These are phyloP conservation scores for Fusarium gaditjirri DNA, from an alignment of 2,329 filamentous ascomycete species.

Conservation along the genomic window DNA sequence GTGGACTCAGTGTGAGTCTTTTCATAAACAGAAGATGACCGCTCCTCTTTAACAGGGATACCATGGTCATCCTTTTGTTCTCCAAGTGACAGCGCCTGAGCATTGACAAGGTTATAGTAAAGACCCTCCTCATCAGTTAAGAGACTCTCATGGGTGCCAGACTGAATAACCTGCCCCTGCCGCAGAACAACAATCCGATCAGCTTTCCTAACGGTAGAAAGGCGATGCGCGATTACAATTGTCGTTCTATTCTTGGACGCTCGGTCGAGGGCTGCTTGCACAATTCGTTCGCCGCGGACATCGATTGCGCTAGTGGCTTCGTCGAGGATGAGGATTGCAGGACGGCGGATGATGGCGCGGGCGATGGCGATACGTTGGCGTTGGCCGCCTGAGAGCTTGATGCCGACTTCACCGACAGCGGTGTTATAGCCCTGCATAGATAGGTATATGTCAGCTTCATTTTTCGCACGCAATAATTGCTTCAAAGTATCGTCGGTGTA, in stretches of 20 bases:
- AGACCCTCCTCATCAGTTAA: conserved; percentile 68
- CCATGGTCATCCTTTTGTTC: conserved; percentile 44
- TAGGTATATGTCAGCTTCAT: too few species aligned
- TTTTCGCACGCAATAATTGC: too few species aligned
- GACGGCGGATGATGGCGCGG: conserved; percentile 76
- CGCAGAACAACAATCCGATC: conserved; percentile 82
- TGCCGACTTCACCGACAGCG: conserved; percentile 78
- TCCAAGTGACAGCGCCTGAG: conserved; percentile 66
- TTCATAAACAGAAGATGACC: background rate
- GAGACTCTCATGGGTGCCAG: conserved; percentile 79
- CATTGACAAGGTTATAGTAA: conserved; percentile 74
- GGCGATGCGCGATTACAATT: conserved; percentile 77
- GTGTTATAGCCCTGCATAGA: conserved; percentile 80
- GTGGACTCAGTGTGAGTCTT: background rate
- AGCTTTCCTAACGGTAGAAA: conserved; percentile 80
- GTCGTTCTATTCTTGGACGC: conserved; percentile 73
- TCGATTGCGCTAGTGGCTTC: conserved; percentile 78
- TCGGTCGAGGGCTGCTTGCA: conserved; percentile 71
- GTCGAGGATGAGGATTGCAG: conserved; percentile 77
- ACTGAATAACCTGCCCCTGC: conserved; percentile 75
- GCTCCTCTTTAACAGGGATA: fast-evolving
- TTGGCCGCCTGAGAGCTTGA: conserved; percentile 83
- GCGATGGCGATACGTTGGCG: conserved; percentile 83
- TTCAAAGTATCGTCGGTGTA: too few species aligned
- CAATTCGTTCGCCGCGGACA: conserved; percentile 64